Evolutionary conservation across 495 filamentous ascomycete genomes (phyloP).

Genomic region (Neurospora cerealis): DNA sequence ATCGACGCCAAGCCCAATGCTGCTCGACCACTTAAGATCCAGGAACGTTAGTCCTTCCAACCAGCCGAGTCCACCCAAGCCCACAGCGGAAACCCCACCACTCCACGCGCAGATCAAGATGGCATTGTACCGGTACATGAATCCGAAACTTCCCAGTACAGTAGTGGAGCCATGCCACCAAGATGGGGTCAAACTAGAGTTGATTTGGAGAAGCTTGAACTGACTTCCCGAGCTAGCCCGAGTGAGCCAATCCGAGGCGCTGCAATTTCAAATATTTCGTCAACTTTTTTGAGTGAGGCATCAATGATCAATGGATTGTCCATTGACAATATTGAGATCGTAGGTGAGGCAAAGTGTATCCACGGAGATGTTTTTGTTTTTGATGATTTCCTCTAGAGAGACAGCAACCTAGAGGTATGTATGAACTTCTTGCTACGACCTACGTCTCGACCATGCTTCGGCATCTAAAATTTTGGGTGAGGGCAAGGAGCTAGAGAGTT

Average conservation of each 20-base stretch:
- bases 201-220: neutral
- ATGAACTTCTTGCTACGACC: neutral
- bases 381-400: neutral
- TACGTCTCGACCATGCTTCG: neutral
- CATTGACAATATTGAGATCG: neutral
- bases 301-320: neutral
- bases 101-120: slow-evolving; percentile 4
- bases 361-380: neutral
- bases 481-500: neutral
- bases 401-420: neutral
- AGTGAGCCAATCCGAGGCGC: neutral
- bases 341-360: neutral
- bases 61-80: slow-evolving; percentile 4
- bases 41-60: slow-evolving; percentile 7
- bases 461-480: neutral
- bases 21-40: neutral
- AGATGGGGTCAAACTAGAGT: neutral
- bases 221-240: neutral
- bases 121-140: slow-evolving; percentile 16
- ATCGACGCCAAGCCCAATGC: neutral
- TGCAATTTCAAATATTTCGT: neutral
- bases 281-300: neutral
- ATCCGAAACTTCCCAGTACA: neutral
- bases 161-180: neutral
- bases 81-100: slow-evolving; percentile 21